phyloP scores from a whole-genome alignment of 1,284 basidiomycete genomes.

The Ganoderma resinaceum region DNA sequence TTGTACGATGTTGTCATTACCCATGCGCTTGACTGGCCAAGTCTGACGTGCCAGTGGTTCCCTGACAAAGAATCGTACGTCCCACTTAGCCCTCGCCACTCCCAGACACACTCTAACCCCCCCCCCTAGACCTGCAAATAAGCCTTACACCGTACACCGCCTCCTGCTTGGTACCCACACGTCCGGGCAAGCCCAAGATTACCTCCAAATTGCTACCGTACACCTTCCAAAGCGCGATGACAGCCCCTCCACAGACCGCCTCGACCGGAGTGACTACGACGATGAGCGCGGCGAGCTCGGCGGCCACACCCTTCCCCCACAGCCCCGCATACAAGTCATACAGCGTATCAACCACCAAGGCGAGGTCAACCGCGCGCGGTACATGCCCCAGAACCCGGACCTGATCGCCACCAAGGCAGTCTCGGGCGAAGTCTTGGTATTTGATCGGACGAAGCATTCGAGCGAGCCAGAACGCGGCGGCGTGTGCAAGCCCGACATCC shows the following conservation, averaged over 20 bases:
- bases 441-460: constrained; percentile 97
- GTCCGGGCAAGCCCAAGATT: constrained; percentile 93
- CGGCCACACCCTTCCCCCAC: constrained; percentile 79
- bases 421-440: constrained; percentile 90
- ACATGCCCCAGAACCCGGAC: constrained; percentile 99
- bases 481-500: constrained; percentile 91
- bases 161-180: constrained; percentile 98
- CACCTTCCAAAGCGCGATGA: constrained; percentile 86
- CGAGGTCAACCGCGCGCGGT: constrained; percentile 96
- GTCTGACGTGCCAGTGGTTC: constrained; percentile 98
- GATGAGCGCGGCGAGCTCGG: constrained; percentile 94
- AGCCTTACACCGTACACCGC: constrained; percentile 92
- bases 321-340: constrained; percentile 86
- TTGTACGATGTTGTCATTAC: constrained; percentile 98
- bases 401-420: constrained; percentile 95
- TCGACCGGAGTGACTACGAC: constrained; percentile 87
- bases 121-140: constrained; percentile 74
- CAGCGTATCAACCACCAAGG: constrained; percentile 97
- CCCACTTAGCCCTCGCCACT: constrained; percentile 4
- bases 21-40: constrained; percentile 98
- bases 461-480: constrained; percentile 89
- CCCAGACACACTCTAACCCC: constrained; percentile 7
- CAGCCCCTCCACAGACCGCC: constrained; percentile 68
- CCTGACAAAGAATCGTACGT: constrained; percentile 94
- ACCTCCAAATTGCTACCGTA: constrained; percentile 95